Conservation (phyloP, 192 early-diverging fungal genomes). For the Entomortierella beljakovae region DNA sequence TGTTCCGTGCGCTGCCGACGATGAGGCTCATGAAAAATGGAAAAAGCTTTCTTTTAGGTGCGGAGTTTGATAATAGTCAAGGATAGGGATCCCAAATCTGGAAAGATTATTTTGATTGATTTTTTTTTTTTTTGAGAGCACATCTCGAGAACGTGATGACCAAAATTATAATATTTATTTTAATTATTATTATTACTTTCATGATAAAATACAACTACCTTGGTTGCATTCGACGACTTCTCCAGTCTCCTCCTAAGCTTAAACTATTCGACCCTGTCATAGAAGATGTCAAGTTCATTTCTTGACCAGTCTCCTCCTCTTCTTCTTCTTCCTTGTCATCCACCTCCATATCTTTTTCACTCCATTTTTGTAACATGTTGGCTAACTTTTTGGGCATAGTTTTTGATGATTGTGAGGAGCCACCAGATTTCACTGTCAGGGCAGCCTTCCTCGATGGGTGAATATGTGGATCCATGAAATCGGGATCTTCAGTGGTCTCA, state of each 20-base stretch:
- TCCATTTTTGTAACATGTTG: conserved; percentile 41
- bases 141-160: no score
- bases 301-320: neutral
- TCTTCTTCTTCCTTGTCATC: conserved; percentile 25
- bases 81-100: conserved; percentile 27
- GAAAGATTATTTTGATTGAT: no score
- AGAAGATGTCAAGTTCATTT: neutral
- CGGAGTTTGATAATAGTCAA: neutral
- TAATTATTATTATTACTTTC: no score
- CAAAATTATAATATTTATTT: no score
- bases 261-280: conserved; percentile 35
- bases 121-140: no score
- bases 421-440: conserved; percentile 4
- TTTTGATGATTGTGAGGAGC: conserved; percentile 8
- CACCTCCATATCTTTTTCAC: conserved; percentile 32
- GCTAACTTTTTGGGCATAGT: conserved; percentile 49
- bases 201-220: neutral
- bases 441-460: conserved; percentile 35
- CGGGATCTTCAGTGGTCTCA: neutral
- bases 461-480: conserved; percentile 18
- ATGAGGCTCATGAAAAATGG: neutral
- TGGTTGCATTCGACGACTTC: conserved; percentile 18
- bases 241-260: conserved; percentile 39
- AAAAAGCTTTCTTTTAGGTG: neutral
- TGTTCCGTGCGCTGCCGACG: conserved; percentile 31